Base-by-base conservation (phyloP, 108 stramenopile genomes). In the Cyclotella cryptica region DNA sequence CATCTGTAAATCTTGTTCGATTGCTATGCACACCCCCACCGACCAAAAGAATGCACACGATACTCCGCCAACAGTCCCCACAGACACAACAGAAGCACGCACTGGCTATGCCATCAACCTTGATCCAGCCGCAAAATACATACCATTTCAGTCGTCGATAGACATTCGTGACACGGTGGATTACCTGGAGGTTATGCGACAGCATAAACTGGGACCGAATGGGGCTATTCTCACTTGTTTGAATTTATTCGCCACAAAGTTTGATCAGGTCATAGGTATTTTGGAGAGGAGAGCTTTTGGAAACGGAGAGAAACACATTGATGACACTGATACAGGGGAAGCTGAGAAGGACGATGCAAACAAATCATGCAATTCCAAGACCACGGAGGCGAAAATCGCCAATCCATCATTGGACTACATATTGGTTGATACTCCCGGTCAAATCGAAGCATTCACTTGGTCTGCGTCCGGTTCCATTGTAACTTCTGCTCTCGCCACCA, bases 361-460 rank as follows among this genome's bases (percentile, higher is more conserved):
- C 13, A 26, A 63, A 26, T 46, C 29, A 51, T 49, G 5, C 46
- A 84, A 12, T 29, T 41, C 43, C 27, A 61, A 17, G 28, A 72
- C 44, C 17, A 72, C 44, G 11, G 12, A 63, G 51, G 27, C 68
- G 22, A 30, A 30, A 10, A 44, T 57, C 35, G 0, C 41, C 19
- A 45, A 57, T 22, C 47, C 81, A 41, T 46, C 80, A 5, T 78
- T 89, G 44, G 87, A 92, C 39, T 97, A 96, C 82, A 88, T 98
- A 30, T 80, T 99, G 35, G 91, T 99, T 40, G 99, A 99, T 83
- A 99, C 99, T 13, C 99, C 99, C 17, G 99, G 99, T 26, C 98
- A 99, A 86, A 99, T 99, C 71, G 99, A 99, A 86, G 96, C 96
- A 41, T 99, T 99, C 89, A 98, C 98, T 1, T 99, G 99, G 99